A percentile compares a stretch with the other conserved stretches of the same genome.
These are phyloP conservation scores for Phanerochaete carnosa DNA, from an alignment of 768 basidiomycete genomes.

Conservation along the genomic window DNA sequence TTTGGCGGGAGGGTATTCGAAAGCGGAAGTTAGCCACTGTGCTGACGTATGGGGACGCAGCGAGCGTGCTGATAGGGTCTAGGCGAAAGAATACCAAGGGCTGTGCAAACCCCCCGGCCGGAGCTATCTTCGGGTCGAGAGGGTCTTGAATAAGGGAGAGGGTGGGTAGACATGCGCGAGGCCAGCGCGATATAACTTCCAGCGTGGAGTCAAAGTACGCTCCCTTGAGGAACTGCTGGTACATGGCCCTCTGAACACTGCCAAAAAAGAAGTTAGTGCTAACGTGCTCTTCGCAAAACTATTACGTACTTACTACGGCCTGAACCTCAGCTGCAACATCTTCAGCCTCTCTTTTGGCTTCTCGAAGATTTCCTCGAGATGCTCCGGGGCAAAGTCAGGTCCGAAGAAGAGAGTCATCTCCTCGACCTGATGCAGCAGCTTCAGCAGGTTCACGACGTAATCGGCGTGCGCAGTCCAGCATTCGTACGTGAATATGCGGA, in stretches of 20 bases:
- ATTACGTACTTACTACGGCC: slow-evolving; percentile 66
- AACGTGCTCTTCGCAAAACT: background rate
- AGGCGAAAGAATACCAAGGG: slow-evolving; percentile 85
- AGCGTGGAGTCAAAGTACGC: slow-evolving; percentile 81
- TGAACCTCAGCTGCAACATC: slow-evolving; percentile 66
- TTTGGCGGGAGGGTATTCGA: slow-evolving; percentile 66
- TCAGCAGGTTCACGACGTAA: slow-evolving; percentile 66
- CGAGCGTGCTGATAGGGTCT: slow-evolving; percentile 48
- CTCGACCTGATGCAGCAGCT: slow-evolving; percentile 48
- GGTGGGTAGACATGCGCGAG: slow-evolving; percentile 34
- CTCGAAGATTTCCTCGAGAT: slow-evolving; percentile 66
- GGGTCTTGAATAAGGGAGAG: slow-evolving; percentile 71
- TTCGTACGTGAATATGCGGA: slow-evolving; percentile 50
- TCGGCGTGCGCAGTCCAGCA: slow-evolving; percentile 75
- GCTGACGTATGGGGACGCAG: slow-evolving; percentile 31
- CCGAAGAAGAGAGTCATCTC: slow-evolving; percentile 67
- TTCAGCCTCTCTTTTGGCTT: slow-evolving; percentile 44
- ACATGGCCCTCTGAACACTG: slow-evolving; percentile 71
- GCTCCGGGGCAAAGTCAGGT: slow-evolving; percentile 75
- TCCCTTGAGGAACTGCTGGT: slow-evolving; percentile 84
- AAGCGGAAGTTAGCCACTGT: slow-evolving; percentile 52
- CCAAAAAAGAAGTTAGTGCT: background rate
- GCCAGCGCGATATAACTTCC: slow-evolving; percentile 62
- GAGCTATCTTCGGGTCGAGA: slow-evolving; percentile 38
- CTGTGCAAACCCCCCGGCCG: slow-evolving; percentile 59